Percentiles rank a stretch among this genome's conserved stretches.
Evolutionary conservation across 805 yeast genomes (phyloP).

Genomic region (Zygosaccharomyces gambellarensis): DNA sequence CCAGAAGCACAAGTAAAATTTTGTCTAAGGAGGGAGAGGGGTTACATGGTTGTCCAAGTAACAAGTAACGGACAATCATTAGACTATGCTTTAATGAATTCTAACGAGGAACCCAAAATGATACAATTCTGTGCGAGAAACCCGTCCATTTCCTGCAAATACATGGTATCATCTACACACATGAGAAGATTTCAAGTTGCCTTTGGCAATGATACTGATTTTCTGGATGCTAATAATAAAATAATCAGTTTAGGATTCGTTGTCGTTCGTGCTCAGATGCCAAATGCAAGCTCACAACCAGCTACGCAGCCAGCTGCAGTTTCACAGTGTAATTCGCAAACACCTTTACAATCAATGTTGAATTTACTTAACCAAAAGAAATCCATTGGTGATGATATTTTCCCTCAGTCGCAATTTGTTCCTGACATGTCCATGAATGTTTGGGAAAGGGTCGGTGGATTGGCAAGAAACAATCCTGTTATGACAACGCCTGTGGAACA

Average conservation of each 20-base stretch:
- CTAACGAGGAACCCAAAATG: slow-evolving; percentile 2
- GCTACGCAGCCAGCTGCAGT: neutral
- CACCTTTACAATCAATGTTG: slow-evolving; percentile 1
- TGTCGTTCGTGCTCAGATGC: slow-evolving; percentile 13
- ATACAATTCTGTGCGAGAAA: slow-evolving; percentile 24
- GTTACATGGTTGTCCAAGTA: slow-evolving; percentile 1
- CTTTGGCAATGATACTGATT: slow-evolving; percentile 16
- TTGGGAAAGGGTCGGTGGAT: neutral
- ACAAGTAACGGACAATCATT: slow-evolving; percentile 4
- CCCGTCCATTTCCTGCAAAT: slow-evolving; percentile 31
- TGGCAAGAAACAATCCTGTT: neutral
- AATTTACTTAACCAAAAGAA: neutral
- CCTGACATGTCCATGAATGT: neutral
- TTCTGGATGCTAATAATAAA: slow-evolving; percentile 2
- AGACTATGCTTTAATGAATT: slow-evolving; percentile 5
- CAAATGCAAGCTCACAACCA: neutral
- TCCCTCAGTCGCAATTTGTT: neutral
- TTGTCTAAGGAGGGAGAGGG: slow-evolving; percentile 2
- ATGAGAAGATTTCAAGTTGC: slow-evolving; percentile 28
- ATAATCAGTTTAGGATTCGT: slow-evolving; percentile 10
- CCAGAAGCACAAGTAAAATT: slow-evolving; percentile 7
- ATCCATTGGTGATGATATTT: neutral
- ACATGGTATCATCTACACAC: slow-evolving; percentile 11
- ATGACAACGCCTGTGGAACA: neutral
- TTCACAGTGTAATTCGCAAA: neutral